These are phyloP conservation scores for Salpingoeca rosetta DNA, from an alignment of 78 protist genomes.

Conservation along the genomic window DNA sequence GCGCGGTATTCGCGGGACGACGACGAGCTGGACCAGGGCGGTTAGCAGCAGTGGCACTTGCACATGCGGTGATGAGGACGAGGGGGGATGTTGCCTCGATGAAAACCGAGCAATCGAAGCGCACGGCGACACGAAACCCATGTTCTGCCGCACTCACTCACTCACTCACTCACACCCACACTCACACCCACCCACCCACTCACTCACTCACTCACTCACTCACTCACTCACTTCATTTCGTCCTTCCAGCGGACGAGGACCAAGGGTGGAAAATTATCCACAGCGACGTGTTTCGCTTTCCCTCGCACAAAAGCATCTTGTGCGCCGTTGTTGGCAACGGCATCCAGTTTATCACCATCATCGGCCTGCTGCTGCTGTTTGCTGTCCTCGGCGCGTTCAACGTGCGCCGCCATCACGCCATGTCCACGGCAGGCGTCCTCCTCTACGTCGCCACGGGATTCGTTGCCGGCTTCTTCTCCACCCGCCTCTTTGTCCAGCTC, in stretches of 20 bases:
- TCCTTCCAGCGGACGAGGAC: constrained; percentile 71
- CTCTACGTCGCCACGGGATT: constrained; percentile 82
- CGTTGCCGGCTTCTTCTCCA: constrained; percentile 13
- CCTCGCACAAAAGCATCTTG: constrained; percentile 55
- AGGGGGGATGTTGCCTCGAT: no score
- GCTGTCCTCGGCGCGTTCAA: constrained; percentile 73
- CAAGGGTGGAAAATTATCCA: constrained; percentile 96
- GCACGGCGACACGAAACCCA: background rate
- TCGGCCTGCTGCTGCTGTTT: constrained; percentile 52
- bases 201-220: background rate
- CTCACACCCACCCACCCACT: no score
- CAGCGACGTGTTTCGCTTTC: constrained; percentile 96
- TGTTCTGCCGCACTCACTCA: background rate
- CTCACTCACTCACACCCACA: no score
- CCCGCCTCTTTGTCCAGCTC: background rate
- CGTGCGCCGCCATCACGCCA: constrained; percentile 77
- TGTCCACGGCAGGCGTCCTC: constrained; percentile 78
- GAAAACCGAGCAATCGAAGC: background rate
- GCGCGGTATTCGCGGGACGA: constrained; percentile 54
- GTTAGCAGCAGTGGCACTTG: no score
- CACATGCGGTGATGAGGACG: no score
- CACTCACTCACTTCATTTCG: background rate
- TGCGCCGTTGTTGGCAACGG: constrained; percentile 79
- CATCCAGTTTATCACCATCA: constrained; percentile 72
- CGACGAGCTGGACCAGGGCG: constrained; percentile 54